Conservation (phyloP, 306 rosid genomes). For the Rubus parviflorus region DNA sequence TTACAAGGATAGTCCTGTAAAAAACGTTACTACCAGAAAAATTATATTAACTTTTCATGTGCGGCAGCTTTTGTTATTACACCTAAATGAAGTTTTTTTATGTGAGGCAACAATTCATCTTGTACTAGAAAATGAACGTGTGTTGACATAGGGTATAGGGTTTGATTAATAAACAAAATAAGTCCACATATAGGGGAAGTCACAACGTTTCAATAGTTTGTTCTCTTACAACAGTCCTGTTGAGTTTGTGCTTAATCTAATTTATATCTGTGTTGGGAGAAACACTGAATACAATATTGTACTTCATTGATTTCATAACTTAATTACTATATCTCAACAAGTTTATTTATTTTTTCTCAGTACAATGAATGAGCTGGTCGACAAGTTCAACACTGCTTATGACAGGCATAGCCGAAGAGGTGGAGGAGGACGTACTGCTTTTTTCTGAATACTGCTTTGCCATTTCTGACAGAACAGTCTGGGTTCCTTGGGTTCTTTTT, state of each 20-base stretch:
- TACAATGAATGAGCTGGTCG: slow-evolving; percentile 59
- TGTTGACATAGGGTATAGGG: not conserved
- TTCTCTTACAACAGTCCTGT: not conserved
- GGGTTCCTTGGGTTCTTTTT: not conserved
- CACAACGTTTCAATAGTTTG: not conserved
- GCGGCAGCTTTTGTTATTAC: not conserved
- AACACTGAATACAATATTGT: not conserved
- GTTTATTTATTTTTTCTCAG: slow-evolving; percentile 10
- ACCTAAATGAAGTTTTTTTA: not conserved
- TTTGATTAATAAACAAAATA: not conserved
- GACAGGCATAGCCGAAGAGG: slow-evolving; percentile 95
- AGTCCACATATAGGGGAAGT: not conserved
- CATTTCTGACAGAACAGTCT: not conserved
- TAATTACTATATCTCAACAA: not conserved
- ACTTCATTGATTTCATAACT: not conserved
- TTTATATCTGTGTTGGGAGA: not conserved
- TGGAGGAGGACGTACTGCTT: slow-evolving; percentile 66
- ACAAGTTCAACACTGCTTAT: slow-evolving; percentile 78
- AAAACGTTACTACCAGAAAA: not conserved
- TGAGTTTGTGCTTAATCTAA: not conserved
- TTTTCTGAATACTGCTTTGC: slow-evolving; percentile 50
- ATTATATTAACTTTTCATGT: not conserved
- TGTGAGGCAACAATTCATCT: not conserved
- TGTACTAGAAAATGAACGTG: not conserved
- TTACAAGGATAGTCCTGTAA: not conserved